A percentile compares a stretch with the other conserved stretches of the same genome.
Conservation (phyloP, 2,329 filamentous ascomycete species). For the Fusarium illudens region DNA sequence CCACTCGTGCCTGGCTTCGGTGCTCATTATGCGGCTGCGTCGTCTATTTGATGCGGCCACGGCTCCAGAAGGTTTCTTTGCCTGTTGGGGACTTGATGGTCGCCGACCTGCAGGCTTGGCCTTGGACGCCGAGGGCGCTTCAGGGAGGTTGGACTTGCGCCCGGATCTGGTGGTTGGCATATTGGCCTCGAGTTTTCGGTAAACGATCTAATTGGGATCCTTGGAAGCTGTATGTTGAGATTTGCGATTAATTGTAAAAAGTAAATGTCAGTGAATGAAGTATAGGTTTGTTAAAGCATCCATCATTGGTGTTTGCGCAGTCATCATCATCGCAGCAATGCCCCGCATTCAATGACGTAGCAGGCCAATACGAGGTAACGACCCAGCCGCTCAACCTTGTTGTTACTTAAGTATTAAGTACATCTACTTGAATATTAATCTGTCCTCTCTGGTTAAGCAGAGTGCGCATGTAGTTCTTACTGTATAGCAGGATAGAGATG, state of each 20-base stretch:
- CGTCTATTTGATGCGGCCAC: neutral
- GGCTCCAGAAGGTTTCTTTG: neutral
- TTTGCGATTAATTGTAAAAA: too few relatives aligned
- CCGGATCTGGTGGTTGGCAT: conserved; percentile 4
- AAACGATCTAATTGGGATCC: neutral
- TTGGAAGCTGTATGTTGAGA: neutral
- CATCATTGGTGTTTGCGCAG: neutral
- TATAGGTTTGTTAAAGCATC: neutral
- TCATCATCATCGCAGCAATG: neutral
- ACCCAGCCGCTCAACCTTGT: neutral
- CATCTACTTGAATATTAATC: neutral
- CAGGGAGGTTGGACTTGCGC: neutral
- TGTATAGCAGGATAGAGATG: too few relatives aligned
- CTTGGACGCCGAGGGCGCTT: neutral
- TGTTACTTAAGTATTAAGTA: neutral
- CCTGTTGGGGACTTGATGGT: neutral
- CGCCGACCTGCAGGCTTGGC: neutral
- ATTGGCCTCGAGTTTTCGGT: neutral
- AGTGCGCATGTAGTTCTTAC: neutral
- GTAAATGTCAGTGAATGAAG: neutral
- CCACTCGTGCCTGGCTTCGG: neutral
- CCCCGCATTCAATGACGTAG: neutral
- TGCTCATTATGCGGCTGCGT: neutral
- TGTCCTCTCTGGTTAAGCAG: neutral
- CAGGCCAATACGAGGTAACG: neutral